Base-by-base conservation (phyloP, 169 alveolate genomes). In the Cryptosporidium tyzzeri region DNA sequence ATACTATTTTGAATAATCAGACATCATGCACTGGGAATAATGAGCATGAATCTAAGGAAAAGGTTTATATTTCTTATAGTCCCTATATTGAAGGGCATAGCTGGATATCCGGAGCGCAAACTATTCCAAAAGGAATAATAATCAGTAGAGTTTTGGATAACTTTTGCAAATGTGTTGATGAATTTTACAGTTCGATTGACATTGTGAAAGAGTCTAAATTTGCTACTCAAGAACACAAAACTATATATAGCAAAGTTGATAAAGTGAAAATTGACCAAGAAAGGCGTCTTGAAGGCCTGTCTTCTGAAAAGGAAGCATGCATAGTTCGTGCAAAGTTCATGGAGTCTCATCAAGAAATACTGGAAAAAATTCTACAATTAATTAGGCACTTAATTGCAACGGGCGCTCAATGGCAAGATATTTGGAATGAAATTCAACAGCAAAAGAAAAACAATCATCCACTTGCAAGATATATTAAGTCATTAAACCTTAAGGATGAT, bases 341-440 rank as follows among this genome's bases (percentile, higher is more conserved):
- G 50, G 96, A 97, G 71, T 86, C 75, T 48, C 91, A 96, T 91
- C 94, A 93, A 71, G 94, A 85, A 70, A 92, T 95, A 37, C 95
- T 95, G 7, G 96, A 96, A 31, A 96, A 84, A 71, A 93, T 91
- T 85, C 92, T 94, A 68, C 92, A 91, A 73, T 85, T 94, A 48
- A 71, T 92, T 84, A 84, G 95, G 31, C 85, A 95, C 29, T 92
- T 95, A 48, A 80, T 94, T 14, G 93, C 96, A 21, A 86, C 96
- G 2, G 98, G 98, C 37, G 96, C 97, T 51, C 93, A 96, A 33
- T 97, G 99, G 99, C 94, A 92, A 35, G 97, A 96, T 69, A 96
- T 96, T 21, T 73, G 87, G 92, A 96, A 96, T 74, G 97, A 96
- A 94, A 92, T 97, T 12, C 94, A 95, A 50, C 95, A 94, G 23